Evolutionary conservation across 768 basidiomycete species (phyloP).

Genomic region (Pluteus cervinus): DNA sequence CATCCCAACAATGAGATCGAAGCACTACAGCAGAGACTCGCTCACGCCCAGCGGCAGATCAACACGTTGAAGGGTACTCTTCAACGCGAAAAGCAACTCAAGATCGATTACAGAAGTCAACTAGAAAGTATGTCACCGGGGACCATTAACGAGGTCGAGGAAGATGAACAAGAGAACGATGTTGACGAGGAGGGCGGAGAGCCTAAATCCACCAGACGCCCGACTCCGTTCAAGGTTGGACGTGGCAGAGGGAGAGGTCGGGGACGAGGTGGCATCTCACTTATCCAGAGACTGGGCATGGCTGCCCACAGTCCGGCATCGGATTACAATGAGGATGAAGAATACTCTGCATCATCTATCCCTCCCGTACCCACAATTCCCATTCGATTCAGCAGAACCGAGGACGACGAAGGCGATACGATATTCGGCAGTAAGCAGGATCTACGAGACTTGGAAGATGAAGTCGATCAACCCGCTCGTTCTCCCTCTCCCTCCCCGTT

Average conservation of each 20-base stretch:
- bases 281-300: constrained; percentile 58
- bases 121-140: constrained; percentile 37
- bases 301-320: constrained; percentile 48
- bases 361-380: constrained; percentile 39
- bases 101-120: constrained; percentile 58
- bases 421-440: constrained; percentile 24
- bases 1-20: constrained; percentile 81
- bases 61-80: constrained; percentile 74
- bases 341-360: constrained; percentile 25
- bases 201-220: constrained; percentile 25
- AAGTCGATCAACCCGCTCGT: constrained; percentile 15
- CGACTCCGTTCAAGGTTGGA: constrained; percentile 52
- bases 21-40: constrained; percentile 70
- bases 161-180: constrained; percentile 41
- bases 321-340: constrained; percentile 38
- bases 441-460: constrained; percentile 13
- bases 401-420: constrained; percentile 32
- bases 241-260: constrained; percentile 48
- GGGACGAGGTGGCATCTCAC: constrained; percentile 43
- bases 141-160: constrained; percentile 32
- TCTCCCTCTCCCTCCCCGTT: constrained; percentile 33
- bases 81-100: constrained; percentile 77
- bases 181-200: constrained; percentile 32
- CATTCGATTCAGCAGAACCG: constrained; percentile 24
- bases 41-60: constrained; percentile 84